Evolutionary conservation across 768 basidiomycete genomes (phyloP).

Genomic region (Cyathus striatus): DNA sequence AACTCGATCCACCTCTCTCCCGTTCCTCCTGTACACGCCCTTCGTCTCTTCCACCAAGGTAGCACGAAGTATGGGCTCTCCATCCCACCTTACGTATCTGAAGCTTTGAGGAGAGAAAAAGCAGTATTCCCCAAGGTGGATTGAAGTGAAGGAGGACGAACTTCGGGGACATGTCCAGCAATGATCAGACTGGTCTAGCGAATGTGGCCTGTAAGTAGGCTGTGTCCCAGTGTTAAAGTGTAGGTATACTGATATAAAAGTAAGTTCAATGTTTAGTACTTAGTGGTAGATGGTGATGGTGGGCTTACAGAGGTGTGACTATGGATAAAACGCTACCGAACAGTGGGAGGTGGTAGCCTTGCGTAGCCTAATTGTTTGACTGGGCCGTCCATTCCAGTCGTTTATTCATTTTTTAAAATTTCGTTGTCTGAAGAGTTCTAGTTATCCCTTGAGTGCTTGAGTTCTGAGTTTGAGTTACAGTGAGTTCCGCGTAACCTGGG

Average conservation of each 20-base stretch:
- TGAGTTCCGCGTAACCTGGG: too few species aligned
- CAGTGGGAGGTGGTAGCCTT: too few species aligned
- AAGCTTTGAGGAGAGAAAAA: conserved; percentile 35
- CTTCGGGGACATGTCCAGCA: conserved; percentile 72
- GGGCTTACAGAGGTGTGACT: conserved; percentile 40
- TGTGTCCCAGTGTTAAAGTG: conserved; percentile 51
- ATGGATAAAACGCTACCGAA: conserved; percentile 37
- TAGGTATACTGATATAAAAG: conserved; percentile 41
- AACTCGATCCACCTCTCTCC: conserved; percentile 57
- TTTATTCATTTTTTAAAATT: too few species aligned
- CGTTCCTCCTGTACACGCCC: conserved; percentile 42
- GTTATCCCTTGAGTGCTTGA: too few species aligned
- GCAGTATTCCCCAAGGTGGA: conserved; percentile 42
- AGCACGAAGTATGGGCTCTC: conserved; percentile 46
- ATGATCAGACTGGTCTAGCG: conserved; percentile 56
- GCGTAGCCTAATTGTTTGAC: conserved; percentile 29
- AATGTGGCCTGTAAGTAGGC: conserved; percentile 36
- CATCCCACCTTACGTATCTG: conserved; percentile 57
- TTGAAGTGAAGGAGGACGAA: conserved; percentile 48
- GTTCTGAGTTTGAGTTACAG: too few species aligned
- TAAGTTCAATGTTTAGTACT: not conserved
- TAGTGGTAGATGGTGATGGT: not conserved
- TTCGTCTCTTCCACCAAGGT: conserved; percentile 61
- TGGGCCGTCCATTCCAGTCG: too few species aligned
- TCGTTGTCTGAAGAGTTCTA: too few species aligned